Percentiles rank a stretch among this genome's conserved stretches.
Conservation (phyloP, 1,284 basidiomycete species). For the Mycosarcoma mackinlayi region DNA sequence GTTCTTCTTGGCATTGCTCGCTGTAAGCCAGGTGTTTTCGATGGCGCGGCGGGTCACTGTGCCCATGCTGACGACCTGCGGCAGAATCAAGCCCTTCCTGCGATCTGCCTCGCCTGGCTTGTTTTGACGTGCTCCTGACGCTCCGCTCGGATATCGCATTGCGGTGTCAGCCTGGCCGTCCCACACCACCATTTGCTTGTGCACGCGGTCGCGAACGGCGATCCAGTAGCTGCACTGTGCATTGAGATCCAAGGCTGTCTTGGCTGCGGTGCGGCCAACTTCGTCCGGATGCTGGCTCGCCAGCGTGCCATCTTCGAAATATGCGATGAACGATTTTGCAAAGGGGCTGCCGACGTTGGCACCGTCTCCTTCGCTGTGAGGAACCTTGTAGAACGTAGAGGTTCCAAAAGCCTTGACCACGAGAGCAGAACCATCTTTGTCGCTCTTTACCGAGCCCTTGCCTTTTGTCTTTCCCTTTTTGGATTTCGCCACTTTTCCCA, state of each 20-base stretch:
- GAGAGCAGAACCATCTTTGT: slow-evolving; percentile 15
- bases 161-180: slow-evolving; percentile 72
- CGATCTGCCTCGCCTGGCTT: slow-evolving; percentile 64
- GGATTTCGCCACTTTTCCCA: slow-evolving; percentile 17
- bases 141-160: slow-evolving; percentile 66
- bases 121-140: slow-evolving; percentile 45
- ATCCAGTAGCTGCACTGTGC: slow-evolving; percentile 98
- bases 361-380: slow-evolving; percentile 92
- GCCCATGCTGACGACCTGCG: slow-evolving; percentile 97
- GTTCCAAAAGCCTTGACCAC: slow-evolving; percentile 34
- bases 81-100: slow-evolving; percentile 90
- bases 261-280: slow-evolving; percentile 77
- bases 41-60: slow-evolving; percentile 97
- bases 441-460: slow-evolving; percentile 13
- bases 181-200: slow-evolving; percentile 94
- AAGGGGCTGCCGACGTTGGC: slow-evolving; percentile 94
- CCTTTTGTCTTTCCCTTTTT: slow-evolving; percentile 30
- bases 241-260: slow-evolving; percentile 89
- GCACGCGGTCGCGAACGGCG: slow-evolving; percentile 87
- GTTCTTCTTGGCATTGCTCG: slow-evolving; percentile 97
- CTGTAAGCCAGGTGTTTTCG: slow-evolving; percentile 98
- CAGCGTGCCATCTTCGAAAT: slow-evolving; percentile 79
- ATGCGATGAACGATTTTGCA: slow-evolving; percentile 87
- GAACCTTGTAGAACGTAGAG: slow-evolving; percentile 83
- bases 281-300: slow-evolving; percentile 66